Conservation (phyloP, 2,329 filamentous ascomycete species). For the Aspergillus sp. region DNA sequence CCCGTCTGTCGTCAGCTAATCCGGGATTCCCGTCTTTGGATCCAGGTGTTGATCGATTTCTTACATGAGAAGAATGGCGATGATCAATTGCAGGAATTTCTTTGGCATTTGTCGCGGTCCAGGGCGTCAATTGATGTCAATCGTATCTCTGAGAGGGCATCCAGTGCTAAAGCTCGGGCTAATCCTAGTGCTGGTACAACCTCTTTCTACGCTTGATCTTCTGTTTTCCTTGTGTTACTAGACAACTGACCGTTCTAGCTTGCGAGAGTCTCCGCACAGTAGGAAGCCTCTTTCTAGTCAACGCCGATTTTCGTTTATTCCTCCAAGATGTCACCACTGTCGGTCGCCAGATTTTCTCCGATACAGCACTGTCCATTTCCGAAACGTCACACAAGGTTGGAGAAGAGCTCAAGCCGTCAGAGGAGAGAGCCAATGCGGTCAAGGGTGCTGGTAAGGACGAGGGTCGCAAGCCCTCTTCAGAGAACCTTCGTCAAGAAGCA, state of each 20-base stretch:
- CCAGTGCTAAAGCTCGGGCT: constrained; percentile 58
- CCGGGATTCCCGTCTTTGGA: constrained; percentile 64
- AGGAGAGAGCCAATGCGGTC: constrained; percentile 52
- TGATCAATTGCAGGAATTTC: constrained; percentile 85
- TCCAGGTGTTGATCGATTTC: constrained; percentile 74
- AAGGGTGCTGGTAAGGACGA: constrained; percentile 39
- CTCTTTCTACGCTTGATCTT: background rate
- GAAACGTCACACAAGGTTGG: constrained; percentile 67
- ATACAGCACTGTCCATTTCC: constrained; percentile 74
- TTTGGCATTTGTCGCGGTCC: constrained; percentile 78
- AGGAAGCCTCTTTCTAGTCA: constrained; percentile 75
- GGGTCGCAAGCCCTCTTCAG: constrained; percentile 46
- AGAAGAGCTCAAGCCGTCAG: constrained; percentile 63
- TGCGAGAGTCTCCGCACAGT: constrained; percentile 79
- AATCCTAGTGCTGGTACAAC: constrained; percentile 61
- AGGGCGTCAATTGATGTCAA: constrained; percentile 61
- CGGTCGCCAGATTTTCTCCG: constrained; percentile 75
- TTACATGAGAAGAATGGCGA: constrained; percentile 72
- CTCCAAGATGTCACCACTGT: constrained; percentile 72
- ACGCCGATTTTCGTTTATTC: constrained; percentile 83
- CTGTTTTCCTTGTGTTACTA: background rate
- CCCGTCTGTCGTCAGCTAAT: constrained; percentile 67
- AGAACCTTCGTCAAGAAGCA: constrained; percentile 58
- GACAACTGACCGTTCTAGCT: constrained; percentile 39
- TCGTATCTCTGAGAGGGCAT: constrained; percentile 56